Base-by-base conservation (phyloP, 139 green algal genomes). In the Desmodesmus armatus region DNA sequence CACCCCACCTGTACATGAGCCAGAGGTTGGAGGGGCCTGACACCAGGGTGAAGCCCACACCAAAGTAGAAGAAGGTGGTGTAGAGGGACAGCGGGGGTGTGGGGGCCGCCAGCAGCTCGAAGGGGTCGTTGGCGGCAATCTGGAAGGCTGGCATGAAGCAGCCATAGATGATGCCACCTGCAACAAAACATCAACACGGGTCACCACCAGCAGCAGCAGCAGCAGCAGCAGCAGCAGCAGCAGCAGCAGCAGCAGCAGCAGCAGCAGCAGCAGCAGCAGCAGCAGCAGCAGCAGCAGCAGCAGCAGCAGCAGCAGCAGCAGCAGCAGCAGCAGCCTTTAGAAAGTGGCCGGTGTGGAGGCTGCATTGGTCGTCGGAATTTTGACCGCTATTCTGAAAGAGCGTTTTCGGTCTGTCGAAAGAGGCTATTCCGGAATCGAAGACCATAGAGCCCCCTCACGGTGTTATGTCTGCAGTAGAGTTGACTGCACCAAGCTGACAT, bases 121-220 rank as follows among this genome's bases (percentile, higher is more conserved):
- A 92, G 2, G 84, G 82, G 53, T 87, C 87, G 17, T 78, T 90
- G 39, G 70, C 69, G 19, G 80, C 80, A 6, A 92, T 78, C 51
- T 92, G 85, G 43, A 92, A 89, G 2, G 89, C 89, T 19, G 89
- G 89, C 0, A 86, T 80, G 67, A 92, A 92, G 13, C 89, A 60
- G 39, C 49, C 65, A 47, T 91, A 90, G 4, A 83, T 58, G 25
- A 62, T 39, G 21, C 89, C 89, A 37, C 80, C 81, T 77, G 80
- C 3, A 47, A 23, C 35, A 51, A 43, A n/a, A n/a, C n/a, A n/a
- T n/a, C n/a, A n/a, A n/a, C n/a, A n/a, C n/a, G n/a, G 21, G 21
- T 9, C 4, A 3, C 53, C 3, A 40, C 11, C 2, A 27, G 69
- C 17, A 72, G 51, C 44, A 80, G 72, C 74, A 81, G 74, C 74